phyloP scores from a whole-genome alignment of 2,329 filamentous ascomycete species.

The Cladophialophora yegresii region DNA sequence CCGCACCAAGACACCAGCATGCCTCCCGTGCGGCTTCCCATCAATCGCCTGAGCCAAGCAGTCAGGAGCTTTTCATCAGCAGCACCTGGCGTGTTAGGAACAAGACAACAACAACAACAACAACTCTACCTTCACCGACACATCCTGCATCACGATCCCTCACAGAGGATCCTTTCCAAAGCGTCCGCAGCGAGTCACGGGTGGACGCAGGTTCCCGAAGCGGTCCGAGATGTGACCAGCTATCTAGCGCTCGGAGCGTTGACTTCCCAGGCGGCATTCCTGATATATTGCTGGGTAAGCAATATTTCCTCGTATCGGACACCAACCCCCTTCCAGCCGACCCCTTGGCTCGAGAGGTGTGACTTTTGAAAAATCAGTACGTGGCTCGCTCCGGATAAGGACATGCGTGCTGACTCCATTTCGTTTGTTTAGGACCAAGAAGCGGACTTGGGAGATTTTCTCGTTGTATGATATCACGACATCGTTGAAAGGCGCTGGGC shows the following conservation, averaged over 20 bases:
- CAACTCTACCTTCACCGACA: conserved; percentile 17
- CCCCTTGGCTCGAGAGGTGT: conserved; percentile 29
- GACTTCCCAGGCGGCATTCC: conserved; percentile 28
- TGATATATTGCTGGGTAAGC: conserved; percentile 34
- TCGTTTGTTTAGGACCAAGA: conserved; percentile 4
- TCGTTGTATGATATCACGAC: conserved; percentile 10
- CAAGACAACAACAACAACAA: conserved; percentile 4
- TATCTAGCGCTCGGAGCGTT: conserved; percentile 29
- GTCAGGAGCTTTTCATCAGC: conserved; percentile 19
- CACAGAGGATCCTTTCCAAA: conserved; percentile 30
- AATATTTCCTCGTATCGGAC: conserved; percentile 31
- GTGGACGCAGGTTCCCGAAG: conserved; percentile 14
- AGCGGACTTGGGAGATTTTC: conserved; percentile 13
- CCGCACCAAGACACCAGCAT: conserved; percentile 11
- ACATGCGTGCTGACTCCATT: conserved; percentile 8
- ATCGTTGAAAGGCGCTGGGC: neutral
- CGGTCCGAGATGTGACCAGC: conserved; percentile 27
- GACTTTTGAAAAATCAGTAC: conserved; percentile 25
- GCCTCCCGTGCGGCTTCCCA: conserved; percentile 25
- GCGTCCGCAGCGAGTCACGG: conserved; percentile 14
- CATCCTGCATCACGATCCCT: conserved; percentile 24
- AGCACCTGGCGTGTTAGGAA: conserved; percentile 1
- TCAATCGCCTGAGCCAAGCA: conserved; percentile 18
- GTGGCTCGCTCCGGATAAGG: neutral
- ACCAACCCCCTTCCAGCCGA: conserved; percentile 23